A percentile compares a stretch with the other conserved stretches of the same genome.
Evolutionary conservation across 2,329 filamentous ascomycete genomes (phyloP).

Genomic region (Cordyceps sp.): DNA sequence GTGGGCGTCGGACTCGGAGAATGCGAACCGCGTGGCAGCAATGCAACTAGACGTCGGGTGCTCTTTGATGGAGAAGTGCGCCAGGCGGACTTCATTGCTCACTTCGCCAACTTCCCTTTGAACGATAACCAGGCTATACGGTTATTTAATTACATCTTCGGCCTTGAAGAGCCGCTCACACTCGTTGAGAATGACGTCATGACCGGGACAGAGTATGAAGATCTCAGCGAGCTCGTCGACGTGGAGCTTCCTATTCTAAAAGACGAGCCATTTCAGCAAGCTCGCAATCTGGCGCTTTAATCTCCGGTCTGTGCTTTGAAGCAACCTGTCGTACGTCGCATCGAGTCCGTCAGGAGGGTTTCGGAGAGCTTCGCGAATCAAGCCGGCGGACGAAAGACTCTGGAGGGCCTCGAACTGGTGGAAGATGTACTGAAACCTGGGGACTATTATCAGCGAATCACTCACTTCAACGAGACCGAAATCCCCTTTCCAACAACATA

Average conservation of each 20-base stretch:
- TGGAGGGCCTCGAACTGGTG: background rate
- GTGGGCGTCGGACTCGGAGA: conserved; percentile 1
- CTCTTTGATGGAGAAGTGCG: conserved; percentile 4
- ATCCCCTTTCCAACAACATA: background rate
- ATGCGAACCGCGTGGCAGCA: background rate
- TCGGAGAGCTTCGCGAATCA: background rate
- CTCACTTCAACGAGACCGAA: too few relatives aligned
- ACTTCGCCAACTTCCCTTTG: background rate
- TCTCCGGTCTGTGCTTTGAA: background rate
- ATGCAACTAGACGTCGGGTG: conserved; percentile 3
- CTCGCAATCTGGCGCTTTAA: background rate
- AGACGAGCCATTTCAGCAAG: conserved; percentile 3
- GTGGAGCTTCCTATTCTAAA: background rate
- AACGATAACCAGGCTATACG: conserved; percentile 1
- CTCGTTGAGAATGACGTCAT: background rate
- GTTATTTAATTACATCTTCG: conserved; percentile 1
- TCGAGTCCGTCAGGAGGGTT: conserved; percentile 2
- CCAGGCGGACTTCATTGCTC: conserved; percentile 1
- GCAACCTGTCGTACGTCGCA: conserved; percentile 3
- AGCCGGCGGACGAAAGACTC: background rate
- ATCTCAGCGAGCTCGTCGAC: conserved; percentile 1
- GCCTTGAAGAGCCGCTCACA: background rate
- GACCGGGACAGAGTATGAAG: conserved; percentile 1
- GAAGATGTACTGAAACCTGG: background rate
- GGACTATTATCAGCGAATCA: background rate